A percentile compares a stretch with the other conserved stretches of the same genome.
Conservation (phyloP, 192 early-diverging fungal genomes). For the Coemansia sp. region DNA sequence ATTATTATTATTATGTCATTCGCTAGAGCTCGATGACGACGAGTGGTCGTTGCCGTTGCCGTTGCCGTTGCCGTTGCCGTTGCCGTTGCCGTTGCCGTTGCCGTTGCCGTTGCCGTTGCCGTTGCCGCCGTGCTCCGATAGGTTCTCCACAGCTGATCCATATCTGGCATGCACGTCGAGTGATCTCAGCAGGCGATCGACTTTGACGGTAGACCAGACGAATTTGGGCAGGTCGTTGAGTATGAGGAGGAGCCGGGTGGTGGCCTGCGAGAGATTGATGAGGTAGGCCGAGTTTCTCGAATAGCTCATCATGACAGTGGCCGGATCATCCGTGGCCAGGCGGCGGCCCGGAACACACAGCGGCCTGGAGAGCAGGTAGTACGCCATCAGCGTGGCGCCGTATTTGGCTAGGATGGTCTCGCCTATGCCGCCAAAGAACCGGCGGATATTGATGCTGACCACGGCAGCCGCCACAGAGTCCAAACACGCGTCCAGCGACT, state of each 20-base stretch:
- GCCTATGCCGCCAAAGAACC: constrained; percentile 52
- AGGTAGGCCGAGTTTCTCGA: constrained; percentile 73
- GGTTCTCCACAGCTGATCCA: constrained; percentile 20
- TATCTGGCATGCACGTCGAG: constrained; percentile 49
- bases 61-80: too few species aligned
- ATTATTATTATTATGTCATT: background rate
- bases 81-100: too few species aligned
- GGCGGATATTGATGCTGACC: constrained; percentile 38
- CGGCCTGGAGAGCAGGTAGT: constrained; percentile 76
- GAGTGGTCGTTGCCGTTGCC: background rate
- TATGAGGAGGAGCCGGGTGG: constrained; percentile 79
- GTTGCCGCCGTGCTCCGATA: background rate
- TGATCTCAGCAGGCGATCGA: constrained; percentile 42
- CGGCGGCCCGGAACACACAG: constrained; percentile 61
- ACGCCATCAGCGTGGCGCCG: constrained; percentile 80
- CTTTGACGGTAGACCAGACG: constrained; percentile 81
- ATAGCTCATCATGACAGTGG: constrained; percentile 62
- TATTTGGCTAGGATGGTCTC: constrained; percentile 93
- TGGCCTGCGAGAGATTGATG: constrained; percentile 75
- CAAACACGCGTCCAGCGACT: constrained; percentile 32
- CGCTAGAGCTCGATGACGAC: background rate
- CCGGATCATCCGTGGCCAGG: constrained; percentile 45
- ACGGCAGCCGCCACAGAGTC: constrained; percentile 28
- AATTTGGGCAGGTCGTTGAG: constrained; percentile 92
- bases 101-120: too few species aligned